Evolutionary conservation across 1,139 yeast species (phyloP).

Genomic region (Groenewaldozyma auringiensis): DNA sequence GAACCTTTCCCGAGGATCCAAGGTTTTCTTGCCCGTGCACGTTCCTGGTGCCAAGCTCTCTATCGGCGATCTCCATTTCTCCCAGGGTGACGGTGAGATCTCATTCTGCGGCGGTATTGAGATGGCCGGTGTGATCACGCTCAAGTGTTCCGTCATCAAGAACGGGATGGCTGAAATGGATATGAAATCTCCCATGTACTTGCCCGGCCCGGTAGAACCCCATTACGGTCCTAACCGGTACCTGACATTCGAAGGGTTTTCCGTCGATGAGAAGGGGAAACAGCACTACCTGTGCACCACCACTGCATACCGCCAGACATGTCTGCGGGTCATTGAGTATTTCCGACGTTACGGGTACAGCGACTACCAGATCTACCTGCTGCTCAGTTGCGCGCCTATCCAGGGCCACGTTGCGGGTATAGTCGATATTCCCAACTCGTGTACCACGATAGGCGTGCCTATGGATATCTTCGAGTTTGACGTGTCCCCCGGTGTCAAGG

Average conservation of each 20-base stretch:
- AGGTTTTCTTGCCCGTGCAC: conserved; percentile 42
- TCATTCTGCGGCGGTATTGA: conserved; percentile 49
- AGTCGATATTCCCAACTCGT: conserved; percentile 46
- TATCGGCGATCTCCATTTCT: conserved; percentile 44
- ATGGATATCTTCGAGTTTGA: conserved; percentile 47
- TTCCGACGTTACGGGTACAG: conserved; percentile 43
- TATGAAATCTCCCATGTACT: conserved; percentile 40
- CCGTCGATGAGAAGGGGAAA: conserved; percentile 40
- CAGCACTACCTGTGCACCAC: conserved; percentile 42
- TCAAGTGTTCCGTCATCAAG: conserved; percentile 36
- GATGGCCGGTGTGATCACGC: conserved; percentile 43
- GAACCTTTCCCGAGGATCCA: conserved; percentile 42
- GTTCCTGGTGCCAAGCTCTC: conserved; percentile 42
- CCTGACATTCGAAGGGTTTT: conserved; percentile 46
- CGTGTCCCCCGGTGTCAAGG: conserved; percentile 34
- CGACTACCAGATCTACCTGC: conserved; percentile 43
- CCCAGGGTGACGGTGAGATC: conserved; percentile 48
- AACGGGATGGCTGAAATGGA: conserved; percentile 37
- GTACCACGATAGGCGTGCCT: conserved; percentile 44
- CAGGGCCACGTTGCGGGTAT: conserved; percentile 47
- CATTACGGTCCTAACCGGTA: conserved; percentile 42
- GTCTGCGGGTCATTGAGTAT: conserved; percentile 43
- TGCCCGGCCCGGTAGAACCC: conserved; percentile 43
- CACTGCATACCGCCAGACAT: conserved; percentile 44
- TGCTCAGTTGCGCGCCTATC: conserved; percentile 42